A percentile compares a stretch with the other conserved stretches of the same genome.
These are phyloP conservation scores for Bipolaris victoriae DNA, from an alignment of 2,329 filamentous ascomycete species.

Conservation along the genomic window DNA sequence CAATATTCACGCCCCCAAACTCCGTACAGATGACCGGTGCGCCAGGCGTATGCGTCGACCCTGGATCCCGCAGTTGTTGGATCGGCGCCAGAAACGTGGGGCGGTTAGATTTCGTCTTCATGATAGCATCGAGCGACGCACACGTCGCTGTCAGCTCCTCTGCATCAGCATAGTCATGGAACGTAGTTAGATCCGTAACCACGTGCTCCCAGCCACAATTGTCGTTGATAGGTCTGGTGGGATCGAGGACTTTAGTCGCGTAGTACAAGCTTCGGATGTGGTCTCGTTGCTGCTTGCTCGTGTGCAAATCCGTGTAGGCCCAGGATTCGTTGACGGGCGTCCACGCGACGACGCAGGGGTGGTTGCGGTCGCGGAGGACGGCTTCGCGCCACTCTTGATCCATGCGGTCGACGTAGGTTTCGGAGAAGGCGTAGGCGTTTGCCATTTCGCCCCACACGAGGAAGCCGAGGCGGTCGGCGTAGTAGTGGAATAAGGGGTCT, in stretches of 20 bases:
- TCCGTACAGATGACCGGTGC: conserved; percentile 71
- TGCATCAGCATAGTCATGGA: conserved; percentile 70
- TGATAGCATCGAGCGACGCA: conserved; percentile 59
- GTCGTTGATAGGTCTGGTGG: conserved; percentile 70
- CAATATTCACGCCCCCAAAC: conserved; percentile 72
- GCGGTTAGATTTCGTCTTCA: conserved; percentile 59
- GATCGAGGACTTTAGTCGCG: conserved; percentile 68
- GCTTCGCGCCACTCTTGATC: conserved; percentile 69
- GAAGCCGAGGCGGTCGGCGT: conserved; percentile 66
- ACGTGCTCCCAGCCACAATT: conserved; percentile 77
- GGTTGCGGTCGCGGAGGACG: conserved; percentile 69
- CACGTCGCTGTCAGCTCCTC: conserved; percentile 63
- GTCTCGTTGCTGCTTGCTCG: conserved; percentile 64
- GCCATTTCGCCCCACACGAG: conserved; percentile 70
- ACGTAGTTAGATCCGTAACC: conserved; percentile 67
- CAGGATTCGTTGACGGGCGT: conserved; percentile 70
- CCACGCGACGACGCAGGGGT: conserved; percentile 69
- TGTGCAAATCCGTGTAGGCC: conserved; percentile 66
- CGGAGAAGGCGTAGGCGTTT: conserved; percentile 67
- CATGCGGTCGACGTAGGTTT: conserved; percentile 65
- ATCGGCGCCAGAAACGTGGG: conserved; percentile 62
- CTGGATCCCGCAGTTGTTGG: conserved; percentile 41
- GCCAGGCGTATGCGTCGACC: conserved; percentile 58
- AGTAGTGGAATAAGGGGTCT: conserved; percentile 66
- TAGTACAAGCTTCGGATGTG: conserved; percentile 70